Conservation (phyloP, 371 early-diverging fungal species). For the Lichtheimia corymbifera region DNA sequence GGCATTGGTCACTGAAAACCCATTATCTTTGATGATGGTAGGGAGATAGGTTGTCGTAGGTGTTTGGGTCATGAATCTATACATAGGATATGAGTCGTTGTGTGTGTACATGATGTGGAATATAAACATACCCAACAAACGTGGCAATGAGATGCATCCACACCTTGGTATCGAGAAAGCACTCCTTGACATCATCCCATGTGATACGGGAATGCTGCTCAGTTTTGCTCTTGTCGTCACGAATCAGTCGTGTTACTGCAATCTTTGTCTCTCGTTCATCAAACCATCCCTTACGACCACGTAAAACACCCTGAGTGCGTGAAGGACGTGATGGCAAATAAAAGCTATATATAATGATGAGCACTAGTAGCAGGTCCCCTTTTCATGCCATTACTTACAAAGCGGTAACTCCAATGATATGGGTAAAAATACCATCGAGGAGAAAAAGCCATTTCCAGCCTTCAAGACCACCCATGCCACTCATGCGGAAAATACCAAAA, state of each 20-base stretch:
- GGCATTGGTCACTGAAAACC: constrained; percentile 44
- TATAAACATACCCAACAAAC: constrained; percentile 20
- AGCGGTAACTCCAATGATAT: constrained; percentile 42
- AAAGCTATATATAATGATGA: constrained; percentile 22
- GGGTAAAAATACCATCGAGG: constrained; percentile 55
- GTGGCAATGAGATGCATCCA: constrained; percentile 42
- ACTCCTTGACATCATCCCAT: constrained; percentile 7
- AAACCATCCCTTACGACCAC: constrained; percentile 28
- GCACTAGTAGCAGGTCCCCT: neutral
- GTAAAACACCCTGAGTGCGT: constrained; percentile 36
- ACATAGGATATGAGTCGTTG: neutral
- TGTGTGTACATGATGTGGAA: neutral
- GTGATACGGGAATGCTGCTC: constrained; percentile 32
- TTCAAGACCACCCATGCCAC: constrained; percentile 51
- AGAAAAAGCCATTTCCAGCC: constrained; percentile 66
- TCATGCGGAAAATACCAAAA: constrained; percentile 55
- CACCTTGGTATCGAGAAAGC: constrained; percentile 38
- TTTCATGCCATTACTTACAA: constrained; percentile 25
- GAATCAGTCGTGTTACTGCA: constrained; percentile 56
- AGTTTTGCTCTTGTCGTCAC: constrained; percentile 51
- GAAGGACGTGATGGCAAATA: constrained; percentile 49
- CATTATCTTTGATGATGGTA: constrained; percentile 48
- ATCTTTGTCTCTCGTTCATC: constrained; percentile 32
- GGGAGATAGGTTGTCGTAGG: constrained; percentile 52
- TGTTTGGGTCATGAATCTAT: constrained; percentile 37